phyloP scores from a whole-genome alignment of 306 rosid genomes.

The Prunus dulcis region DNA sequence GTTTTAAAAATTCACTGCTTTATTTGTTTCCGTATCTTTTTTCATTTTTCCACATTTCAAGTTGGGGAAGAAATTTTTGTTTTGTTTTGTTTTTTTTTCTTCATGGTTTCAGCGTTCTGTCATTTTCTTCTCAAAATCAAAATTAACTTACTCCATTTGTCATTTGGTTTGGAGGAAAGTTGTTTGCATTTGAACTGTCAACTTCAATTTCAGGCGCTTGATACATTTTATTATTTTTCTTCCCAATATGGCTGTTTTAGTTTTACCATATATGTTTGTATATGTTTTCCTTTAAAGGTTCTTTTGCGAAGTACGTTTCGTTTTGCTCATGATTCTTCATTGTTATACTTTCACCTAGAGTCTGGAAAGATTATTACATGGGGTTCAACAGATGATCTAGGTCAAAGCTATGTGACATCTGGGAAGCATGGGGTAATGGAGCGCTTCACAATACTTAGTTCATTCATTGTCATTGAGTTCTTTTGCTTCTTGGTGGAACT shows the following conservation, averaged over 20 bases:
- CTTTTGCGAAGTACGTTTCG: background rate
- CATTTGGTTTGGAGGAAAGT: background rate
- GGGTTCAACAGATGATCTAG: slow-evolving; percentile 97
- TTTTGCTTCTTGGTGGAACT: slow-evolving; percentile 12
- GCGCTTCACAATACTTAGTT: background rate
- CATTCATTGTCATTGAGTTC: background rate
- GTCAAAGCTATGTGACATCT: slow-evolving; percentile 92
- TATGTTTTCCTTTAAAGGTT: slow-evolving; percentile 3
- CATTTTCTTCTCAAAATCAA: background rate
- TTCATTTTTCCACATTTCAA: background rate
- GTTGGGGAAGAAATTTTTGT: background rate
- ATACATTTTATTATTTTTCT: background rate
- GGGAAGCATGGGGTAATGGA: slow-evolving; percentile 92
- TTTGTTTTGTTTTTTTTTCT: too few species aligned
- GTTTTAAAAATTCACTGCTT: background rate
- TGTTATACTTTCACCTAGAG: slow-evolving; percentile 35
- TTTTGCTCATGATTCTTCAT: slow-evolving; percentile 2
- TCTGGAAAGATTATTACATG: slow-evolving; percentile 89
- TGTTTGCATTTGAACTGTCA: background rate
- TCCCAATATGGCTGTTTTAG: slow-evolving; percentile 10
- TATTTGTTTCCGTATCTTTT: background rate
- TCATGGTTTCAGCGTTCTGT: background rate
- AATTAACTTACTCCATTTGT: background rate
- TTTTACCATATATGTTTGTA: background rate
- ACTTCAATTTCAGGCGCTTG: background rate